Evolutionary conservation across 2,329 filamentous ascomycete species (phyloP), one percentile per base, ranked within the genome.

Genomic region (Corinectria fuckeliana): DNA sequence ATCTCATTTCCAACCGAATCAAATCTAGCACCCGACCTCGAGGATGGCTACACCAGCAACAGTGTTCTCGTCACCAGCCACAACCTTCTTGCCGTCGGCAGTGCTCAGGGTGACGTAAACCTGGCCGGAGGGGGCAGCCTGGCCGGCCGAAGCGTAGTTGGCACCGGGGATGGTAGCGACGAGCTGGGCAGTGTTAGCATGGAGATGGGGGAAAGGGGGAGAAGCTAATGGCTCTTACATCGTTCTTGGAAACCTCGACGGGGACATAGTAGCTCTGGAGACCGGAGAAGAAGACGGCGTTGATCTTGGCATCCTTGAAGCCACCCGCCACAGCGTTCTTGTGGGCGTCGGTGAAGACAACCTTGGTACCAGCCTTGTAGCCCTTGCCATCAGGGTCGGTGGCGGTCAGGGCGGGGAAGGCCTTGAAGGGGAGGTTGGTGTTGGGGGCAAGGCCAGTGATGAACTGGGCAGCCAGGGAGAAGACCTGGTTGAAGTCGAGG

Each of bases 381-480:
- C 54, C 3, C 58, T 63, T 28, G 8, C 68, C 56, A 3, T 73
- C 66, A 7, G 65, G 67, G 14, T 74, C 60, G 21, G 71, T 63
- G 3, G 76, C 62, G 16, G 70, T 62, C 14, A 89, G 75, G 11
- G 70, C 61, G 5, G 86, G 85, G 75, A 89, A 88, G 0, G 85
- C 82, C 75, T 81, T 86, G 70, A 91, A 82, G 2, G 87, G 85
- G 2, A 90, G 78, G 2, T 76, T 64, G 0, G 80, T 75, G 71
- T 88, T 88, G 65, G 74, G 88, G 85, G 73, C 87, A 90, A 2
- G 75, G 73, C 39, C 26, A 4, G 73, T 78, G 72, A 90, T 88
- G 75, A 90, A 90, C 54, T 79, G 77, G 0, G 85, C 80, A 0
- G 88, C 87, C n/a, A 91, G 81, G 3, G 86, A 87, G 78, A 82